Conservation (phyloP, 176 grass and related monocot species). For the Eleusine coracana region DNA sequence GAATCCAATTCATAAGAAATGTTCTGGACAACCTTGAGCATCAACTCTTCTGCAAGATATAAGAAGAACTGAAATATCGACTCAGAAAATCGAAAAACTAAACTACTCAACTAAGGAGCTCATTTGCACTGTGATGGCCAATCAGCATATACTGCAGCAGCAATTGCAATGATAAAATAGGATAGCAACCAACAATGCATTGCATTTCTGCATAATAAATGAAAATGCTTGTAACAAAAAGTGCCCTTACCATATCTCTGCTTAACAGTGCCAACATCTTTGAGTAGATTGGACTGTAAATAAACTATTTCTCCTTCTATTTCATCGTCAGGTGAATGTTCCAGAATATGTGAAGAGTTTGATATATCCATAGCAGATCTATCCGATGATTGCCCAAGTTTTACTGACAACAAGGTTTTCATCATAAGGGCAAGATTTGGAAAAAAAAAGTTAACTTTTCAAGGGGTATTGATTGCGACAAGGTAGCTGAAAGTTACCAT, state of each 20-base stretch:
- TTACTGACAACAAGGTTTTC: constrained; percentile 11
- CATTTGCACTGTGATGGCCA: not conserved
- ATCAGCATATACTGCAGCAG: not conserved
- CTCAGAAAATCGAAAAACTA: constrained; percentile 51
- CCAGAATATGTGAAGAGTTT: constrained; percentile 63
- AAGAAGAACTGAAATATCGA: constrained; percentile 45
- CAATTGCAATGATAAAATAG: constrained; percentile 24
- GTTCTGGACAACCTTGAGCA: constrained; percentile 68
- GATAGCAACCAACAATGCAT: not conserved
- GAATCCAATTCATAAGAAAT: constrained; percentile 74
- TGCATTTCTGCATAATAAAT: not conserved
- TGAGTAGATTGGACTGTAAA: constrained; percentile 78
- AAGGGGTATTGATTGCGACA: not conserved
- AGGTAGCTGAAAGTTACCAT: constrained; percentile 57
- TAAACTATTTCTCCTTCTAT: constrained; percentile 91
- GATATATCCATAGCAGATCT: constrained; percentile 47
- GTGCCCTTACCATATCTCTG: constrained; percentile 66
- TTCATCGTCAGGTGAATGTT: constrained; percentile 82
- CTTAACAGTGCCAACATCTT: constrained; percentile 58
- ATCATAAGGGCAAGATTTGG: not conserved
- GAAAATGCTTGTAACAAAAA: not conserved
- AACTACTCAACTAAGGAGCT: constrained; percentile 39
- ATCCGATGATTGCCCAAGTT: constrained; percentile 40
- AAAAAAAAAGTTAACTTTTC: constrained; percentile 20
- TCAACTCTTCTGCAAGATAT: constrained; percentile 78